Evolutionary conservation across 345 rosid genomes (phyloP), one percentile per base, ranked within the genome.

Genomic region (Salix exigua): DNA sequence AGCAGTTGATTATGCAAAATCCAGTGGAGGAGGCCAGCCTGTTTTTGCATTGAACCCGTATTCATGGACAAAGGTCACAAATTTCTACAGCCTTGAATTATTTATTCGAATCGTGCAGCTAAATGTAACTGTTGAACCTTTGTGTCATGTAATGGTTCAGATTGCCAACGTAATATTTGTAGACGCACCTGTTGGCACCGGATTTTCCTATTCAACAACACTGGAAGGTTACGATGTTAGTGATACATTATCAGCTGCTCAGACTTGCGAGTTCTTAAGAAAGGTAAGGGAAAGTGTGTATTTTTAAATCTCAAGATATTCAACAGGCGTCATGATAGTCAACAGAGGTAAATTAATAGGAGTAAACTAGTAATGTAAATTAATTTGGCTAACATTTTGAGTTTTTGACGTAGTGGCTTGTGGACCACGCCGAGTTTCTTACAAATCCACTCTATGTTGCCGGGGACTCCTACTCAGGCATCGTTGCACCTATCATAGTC

Each of bases 101-200:
- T 18, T 51, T 51, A 51, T 51, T 51, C 21, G 19, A 48, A 48
- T 48, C 19, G 53, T 51, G 23, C 60, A 19, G 9, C 0, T 19
- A 51, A 51, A 2, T 51, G 23, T 51, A 6, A 51, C 23, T 51
- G 23, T 51, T 2, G 80, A 75, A 68, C 46, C 67, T 40, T 50
- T 37, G 23, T 51, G n/a, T 51, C 60, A 19, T 51, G 23, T 19
- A 51, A 51, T 19, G 60, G 1, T 31, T 7, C 77, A 79, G 82
- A 33, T 66, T 35, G 74, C 71, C 23, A 79, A 26, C 23, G 10
- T 79, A 7, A 58, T 79, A 61, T 79, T 79, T 35, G 31, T 86
- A 70, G 87, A 84, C 46, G 58, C 81, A 44, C 89, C 89, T 0
- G 84, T 74, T 6, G 89, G 87, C 1, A 76, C 87, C 4, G 88